These are phyloP conservation scores for Piper longum DNA, from an alignment of 164 flowering plant species.

Conservation along the genomic window DNA sequence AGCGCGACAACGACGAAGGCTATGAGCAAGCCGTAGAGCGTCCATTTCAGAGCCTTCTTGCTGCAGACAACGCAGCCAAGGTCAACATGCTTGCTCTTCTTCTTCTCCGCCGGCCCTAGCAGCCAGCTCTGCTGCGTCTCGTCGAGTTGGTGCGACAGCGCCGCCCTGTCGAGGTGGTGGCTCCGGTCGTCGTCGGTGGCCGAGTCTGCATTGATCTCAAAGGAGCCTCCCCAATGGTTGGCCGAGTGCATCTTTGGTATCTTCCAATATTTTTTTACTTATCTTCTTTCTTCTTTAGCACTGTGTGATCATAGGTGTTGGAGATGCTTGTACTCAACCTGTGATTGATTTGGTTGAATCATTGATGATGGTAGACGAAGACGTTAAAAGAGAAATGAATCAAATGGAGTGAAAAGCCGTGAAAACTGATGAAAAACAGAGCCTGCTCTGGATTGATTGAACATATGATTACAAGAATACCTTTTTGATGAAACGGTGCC, in stretches of 20 bases:
- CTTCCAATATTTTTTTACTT: no score
- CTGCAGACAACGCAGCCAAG: slow-evolving; percentile 59
- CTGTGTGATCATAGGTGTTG: not conserved
- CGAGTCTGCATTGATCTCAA: slow-evolving; percentile 36
- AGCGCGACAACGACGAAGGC: slow-evolving; percentile 48
- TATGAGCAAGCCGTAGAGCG: slow-evolving; percentile 16
- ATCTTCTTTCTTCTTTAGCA: not conserved
- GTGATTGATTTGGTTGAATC: not conserved
- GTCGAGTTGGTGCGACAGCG: slow-evolving; percentile 26
- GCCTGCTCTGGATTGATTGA: not conserved
- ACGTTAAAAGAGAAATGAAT: no score
- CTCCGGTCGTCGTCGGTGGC: slow-evolving; percentile 19
- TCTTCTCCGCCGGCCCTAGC: slow-evolving; percentile 26
- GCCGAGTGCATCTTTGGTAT: slow-evolving; percentile 27
- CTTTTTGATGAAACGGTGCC: not conserved
- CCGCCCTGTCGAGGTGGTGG: slow-evolving; percentile 37
- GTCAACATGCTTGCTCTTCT: slow-evolving; percentile 63
- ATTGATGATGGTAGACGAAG: no score
- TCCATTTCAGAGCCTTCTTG: slow-evolving; percentile 42
- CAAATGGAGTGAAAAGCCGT: not conserved
- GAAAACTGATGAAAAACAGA: not conserved
- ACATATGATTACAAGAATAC: not conserved
- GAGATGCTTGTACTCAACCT: not conserved
- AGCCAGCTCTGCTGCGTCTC: slow-evolving; percentile 77
- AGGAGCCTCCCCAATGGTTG: slow-evolving; percentile 66